phyloP scores from a whole-genome alignment of 768 basidiomycete species.

The Dentipellis sp. region DNA sequence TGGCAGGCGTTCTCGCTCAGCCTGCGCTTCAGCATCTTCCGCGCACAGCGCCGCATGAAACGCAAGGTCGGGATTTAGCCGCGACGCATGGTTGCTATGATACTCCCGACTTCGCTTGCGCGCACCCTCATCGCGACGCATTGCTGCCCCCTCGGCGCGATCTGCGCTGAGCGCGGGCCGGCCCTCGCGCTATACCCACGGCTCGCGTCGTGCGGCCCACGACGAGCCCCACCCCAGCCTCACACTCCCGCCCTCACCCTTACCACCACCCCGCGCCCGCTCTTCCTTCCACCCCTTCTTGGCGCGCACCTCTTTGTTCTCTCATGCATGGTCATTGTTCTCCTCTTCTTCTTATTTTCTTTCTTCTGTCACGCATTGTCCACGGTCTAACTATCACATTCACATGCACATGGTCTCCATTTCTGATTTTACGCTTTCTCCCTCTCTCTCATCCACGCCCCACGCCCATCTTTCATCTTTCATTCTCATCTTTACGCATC shows the following conservation, averaged over 20 bases:
- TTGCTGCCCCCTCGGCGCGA: neutral
- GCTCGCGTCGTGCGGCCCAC: neutral
- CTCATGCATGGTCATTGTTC: neutral
- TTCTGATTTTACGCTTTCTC: too few species aligned
- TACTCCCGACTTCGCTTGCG: neutral
- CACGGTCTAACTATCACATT: too few species aligned
- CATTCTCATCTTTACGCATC: too few species aligned
- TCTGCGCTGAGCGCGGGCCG: neutral
- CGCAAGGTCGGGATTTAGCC: slow-evolving; percentile 15
- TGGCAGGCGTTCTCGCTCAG: slow-evolving; percentile 54
- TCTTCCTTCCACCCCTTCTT: too few species aligned
- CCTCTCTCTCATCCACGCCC: too few species aligned
- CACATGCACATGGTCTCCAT: too few species aligned
- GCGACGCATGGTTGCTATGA: neutral
- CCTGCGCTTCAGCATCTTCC: slow-evolving; percentile 49
- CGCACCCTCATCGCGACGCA: neutral
- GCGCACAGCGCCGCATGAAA: slow-evolving; percentile 32
- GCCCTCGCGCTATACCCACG: neutral
- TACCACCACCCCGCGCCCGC: too few species aligned
- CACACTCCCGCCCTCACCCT: too few species aligned
- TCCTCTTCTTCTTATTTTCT: neutral
- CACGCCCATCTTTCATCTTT: too few species aligned
- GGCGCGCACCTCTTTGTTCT: neutral
- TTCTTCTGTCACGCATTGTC: neutral
- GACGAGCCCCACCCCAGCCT: neutral